Conservation (phyloP, 1,284 basidiomycete genomes). For the Singerocomus rubriflavus region DNA sequence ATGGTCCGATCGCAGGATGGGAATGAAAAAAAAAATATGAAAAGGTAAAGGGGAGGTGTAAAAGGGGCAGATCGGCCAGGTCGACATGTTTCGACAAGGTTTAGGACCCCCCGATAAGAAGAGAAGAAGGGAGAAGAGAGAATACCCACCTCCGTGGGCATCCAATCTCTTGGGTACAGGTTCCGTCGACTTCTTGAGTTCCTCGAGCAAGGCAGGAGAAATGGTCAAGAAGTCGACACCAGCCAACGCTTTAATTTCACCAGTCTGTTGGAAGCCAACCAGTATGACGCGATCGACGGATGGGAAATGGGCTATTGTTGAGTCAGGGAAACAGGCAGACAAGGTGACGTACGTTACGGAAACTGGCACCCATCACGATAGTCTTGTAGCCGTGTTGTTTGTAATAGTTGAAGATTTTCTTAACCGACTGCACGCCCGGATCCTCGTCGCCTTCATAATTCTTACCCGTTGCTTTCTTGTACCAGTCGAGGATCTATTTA, state of each 20-base stretch:
- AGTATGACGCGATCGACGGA: conserved; percentile 22
- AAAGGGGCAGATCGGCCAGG: conserved; percentile 6
- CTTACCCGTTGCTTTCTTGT: conserved; percentile 89
- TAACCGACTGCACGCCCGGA: conserved; percentile 96
- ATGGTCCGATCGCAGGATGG: too few relatives aligned
- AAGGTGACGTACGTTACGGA: conserved; percentile 78
- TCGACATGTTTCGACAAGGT: neutral
- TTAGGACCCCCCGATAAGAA: conserved; percentile 6
- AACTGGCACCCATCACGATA: conserved; percentile 99
- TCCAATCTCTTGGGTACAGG: conserved; percentile 86
- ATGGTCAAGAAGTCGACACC: conserved; percentile 98
- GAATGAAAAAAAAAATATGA: neutral
- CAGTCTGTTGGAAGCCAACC: conserved; percentile 48
- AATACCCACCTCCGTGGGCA: conserved; percentile 55
- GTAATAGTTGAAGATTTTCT: conserved; percentile 99
- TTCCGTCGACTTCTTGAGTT: conserved; percentile 81
- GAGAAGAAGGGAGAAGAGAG: neutral
- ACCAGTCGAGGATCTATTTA: conserved; percentile 87
- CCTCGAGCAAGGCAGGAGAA: conserved; percentile 85
- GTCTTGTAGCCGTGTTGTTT: conserved; percentile 99
- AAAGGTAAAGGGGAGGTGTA: neutral
- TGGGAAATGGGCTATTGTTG: neutral
- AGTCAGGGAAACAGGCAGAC: conserved; percentile 2
- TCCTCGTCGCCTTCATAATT: conserved; percentile 86
- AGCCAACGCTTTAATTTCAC: conserved; percentile 93